These are phyloP conservation scores for Galerina marginata DNA, from an alignment of 768 basidiomycete genomes.

Conservation along the genomic window DNA sequence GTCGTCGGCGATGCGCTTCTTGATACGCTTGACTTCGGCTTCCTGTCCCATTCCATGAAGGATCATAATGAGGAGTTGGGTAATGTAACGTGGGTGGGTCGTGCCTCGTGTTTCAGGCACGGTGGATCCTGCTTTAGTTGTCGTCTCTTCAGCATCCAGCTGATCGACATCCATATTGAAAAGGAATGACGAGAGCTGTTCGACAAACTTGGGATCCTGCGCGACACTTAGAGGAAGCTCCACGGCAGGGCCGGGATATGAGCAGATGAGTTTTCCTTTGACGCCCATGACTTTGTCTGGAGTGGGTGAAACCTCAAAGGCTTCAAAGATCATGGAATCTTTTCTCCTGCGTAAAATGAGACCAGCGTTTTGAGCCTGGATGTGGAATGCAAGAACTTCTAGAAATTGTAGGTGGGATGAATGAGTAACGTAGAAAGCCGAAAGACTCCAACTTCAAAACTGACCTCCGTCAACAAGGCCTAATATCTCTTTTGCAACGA, in stretches of 20 bases:
- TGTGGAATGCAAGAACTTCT: conserved; percentile 44
- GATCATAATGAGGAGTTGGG: conserved; percentile 53
- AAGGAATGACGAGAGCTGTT: conserved; percentile 45
- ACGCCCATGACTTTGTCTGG: conserved; percentile 39
- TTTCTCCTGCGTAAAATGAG: conserved; percentile 41
- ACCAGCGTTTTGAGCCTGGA: conserved; percentile 54
- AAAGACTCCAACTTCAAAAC: background rate
- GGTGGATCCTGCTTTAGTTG: conserved; percentile 40
- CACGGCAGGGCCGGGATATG: conserved; percentile 52
- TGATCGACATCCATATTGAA: conserved; percentile 39
- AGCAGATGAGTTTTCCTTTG: conserved; percentile 48
- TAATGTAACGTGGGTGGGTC: conserved; percentile 51
- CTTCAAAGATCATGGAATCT: conserved; percentile 42
- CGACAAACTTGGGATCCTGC: conserved; percentile 33
- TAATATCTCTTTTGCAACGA: conserved; percentile 4
- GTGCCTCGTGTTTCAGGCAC: conserved; percentile 46
- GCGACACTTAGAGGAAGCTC: conserved; percentile 35
- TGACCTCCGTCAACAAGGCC: conserved; percentile 16
- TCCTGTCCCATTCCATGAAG: conserved; percentile 42
- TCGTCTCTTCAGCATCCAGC: conserved; percentile 38
- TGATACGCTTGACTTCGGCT: conserved; percentile 32
- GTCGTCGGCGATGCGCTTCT: conserved; percentile 53
- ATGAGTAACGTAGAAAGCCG: conserved; percentile 16
- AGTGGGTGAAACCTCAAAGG: conserved; percentile 50
- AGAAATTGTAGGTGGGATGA: background rate